phyloP scores from a whole-genome alignment of 805 yeast species.

The Candida taoyuanica region DNA sequence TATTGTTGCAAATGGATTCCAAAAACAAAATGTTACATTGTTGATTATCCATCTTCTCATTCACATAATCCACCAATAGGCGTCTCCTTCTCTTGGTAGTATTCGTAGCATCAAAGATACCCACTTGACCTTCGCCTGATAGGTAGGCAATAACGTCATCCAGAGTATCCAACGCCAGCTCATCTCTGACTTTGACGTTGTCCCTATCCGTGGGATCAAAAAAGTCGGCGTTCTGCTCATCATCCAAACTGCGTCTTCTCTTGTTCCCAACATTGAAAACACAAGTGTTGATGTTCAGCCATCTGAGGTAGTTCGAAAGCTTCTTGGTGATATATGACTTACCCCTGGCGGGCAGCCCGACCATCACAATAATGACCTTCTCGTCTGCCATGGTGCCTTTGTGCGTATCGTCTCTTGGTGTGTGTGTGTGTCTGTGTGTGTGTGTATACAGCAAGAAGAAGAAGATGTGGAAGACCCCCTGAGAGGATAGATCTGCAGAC shows the following conservation, averaged over 20 bases:
- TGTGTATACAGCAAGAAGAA: too few relatives aligned
- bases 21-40: conserved; percentile 37
- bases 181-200: conserved; percentile 36
- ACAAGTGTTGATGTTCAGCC: conserved; percentile 60
- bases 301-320: conserved; percentile 54
- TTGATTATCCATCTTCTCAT: conserved; percentile 31
- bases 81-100: conserved; percentile 40
- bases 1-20: conserved; percentile 31
- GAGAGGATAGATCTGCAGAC: too few relatives aligned
- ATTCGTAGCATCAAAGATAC: conserved; percentile 50
- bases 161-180: conserved; percentile 43
- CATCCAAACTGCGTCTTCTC: conserved; percentile 34
- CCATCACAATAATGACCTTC: conserved; percentile 63
- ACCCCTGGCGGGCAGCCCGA: conserved; percentile 72
- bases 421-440: neutral
- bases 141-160: conserved; percentile 33
- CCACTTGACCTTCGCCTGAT: conserved; percentile 37
- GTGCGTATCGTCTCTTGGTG: too few relatives aligned
- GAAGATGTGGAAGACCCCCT: too few relatives aligned
- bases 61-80: conserved; percentile 36
- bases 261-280: conserved; percentile 70
- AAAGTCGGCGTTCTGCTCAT: conserved; percentile 25
- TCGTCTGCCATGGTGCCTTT: conserved; percentile 4
- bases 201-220: conserved; percentile 36
- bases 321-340: conserved; percentile 67